phyloP scores from a whole-genome alignment of 2,329 filamentous ascomycete genomes.

The Peltaster fructicola region DNA sequence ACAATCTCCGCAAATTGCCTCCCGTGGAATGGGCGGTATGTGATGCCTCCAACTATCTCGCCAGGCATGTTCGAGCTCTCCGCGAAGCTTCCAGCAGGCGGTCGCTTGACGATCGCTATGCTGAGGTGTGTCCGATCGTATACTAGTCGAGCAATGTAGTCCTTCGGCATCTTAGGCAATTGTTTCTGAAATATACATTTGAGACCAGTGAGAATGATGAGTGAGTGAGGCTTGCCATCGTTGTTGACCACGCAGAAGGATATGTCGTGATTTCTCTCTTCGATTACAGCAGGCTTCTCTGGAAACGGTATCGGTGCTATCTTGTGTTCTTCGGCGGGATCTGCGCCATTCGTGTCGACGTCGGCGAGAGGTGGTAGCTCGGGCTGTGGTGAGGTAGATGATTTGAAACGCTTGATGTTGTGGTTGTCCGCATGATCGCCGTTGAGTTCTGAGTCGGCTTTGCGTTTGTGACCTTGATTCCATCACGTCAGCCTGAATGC shows the following conservation, averaged over 20 bases:
- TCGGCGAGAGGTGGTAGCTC: slow-evolving; percentile 15
- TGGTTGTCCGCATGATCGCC: slow-evolving; percentile 32
- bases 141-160: slow-evolving; percentile 92
- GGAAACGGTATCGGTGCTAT: slow-evolving; percentile 55
- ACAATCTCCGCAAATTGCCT: slow-evolving; percentile 95
- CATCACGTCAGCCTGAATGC: too few species aligned
- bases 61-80: slow-evolving; percentile 15
- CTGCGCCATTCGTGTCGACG: slow-evolving; percentile 3
- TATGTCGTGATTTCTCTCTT: slow-evolving; percentile 86
- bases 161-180: slow-evolving; percentile 96
- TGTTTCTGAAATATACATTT: slow-evolving; percentile 99
- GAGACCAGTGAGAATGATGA: slow-evolving; percentile 84
- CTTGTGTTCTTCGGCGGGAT: slow-evolving; percentile 18
- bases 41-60: slow-evolving; percentile 56
- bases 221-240: slow-evolving; percentile 69
- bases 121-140: slow-evolving; percentile 94
- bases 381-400: slow-evolving; percentile 21
- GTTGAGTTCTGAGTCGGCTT: slow-evolving; percentile 46
- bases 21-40: slow-evolving; percentile 83
- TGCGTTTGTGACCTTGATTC: slow-evolving; percentile 50
- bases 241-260: slow-evolving; percentile 98
- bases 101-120: slow-evolving; percentile 94
- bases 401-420: slow-evolving; percentile 47
- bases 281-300: slow-evolving; percentile 83
- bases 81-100: slow-evolving; percentile 32